These are phyloP conservation scores for Penicillium thymicola DNA, from an alignment of 2,329 filamentous ascomycete species.

Conservation along the genomic window DNA sequence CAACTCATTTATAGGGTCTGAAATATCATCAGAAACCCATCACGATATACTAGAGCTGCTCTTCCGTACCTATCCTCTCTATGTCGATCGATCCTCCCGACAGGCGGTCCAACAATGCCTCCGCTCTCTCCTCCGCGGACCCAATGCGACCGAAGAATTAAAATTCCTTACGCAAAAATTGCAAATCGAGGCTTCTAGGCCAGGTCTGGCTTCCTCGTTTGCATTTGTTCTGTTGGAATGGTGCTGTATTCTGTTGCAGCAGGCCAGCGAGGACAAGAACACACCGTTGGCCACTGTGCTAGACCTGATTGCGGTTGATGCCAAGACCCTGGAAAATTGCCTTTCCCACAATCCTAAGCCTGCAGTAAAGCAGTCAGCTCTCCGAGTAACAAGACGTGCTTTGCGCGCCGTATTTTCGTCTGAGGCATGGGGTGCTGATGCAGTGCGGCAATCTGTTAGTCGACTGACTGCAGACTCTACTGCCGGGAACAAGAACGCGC, in stretches of 20 bases:
- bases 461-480: constrained; percentile 66
- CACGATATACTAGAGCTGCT: constrained; percentile 64
- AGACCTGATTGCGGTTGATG: constrained; percentile 66
- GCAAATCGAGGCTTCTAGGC: constrained; percentile 70
- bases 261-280: constrained; percentile 65
- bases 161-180: constrained; percentile 64
- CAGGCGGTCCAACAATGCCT: constrained; percentile 80
- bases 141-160: constrained; percentile 47
- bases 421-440: constrained; percentile 56
- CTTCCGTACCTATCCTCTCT: constrained; percentile 83
- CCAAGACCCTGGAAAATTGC: constrained; percentile 74
- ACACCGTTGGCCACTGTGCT: constrained; percentile 54
- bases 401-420: constrained; percentile 69
- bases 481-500: constrained; percentile 65
- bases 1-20: constrained; percentile 25
- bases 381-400: constrained; percentile 74
- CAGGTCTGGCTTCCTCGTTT: constrained; percentile 71
- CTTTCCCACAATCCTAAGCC: constrained; percentile 62
- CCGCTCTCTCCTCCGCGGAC: constrained; percentile 60
- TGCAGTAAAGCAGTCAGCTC: constrained; percentile 67
- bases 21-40: constrained; percentile 31
- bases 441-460: constrained; percentile 61
- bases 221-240: constrained; percentile 90
- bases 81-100: constrained; percentile 80
- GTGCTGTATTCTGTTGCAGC: constrained; percentile 75